A percentile compares a stretch with the other conserved stretches of the same genome.
Conservation (phyloP, 1,284 basidiomycete genomes). For the Hortiboletus rubellus region DNA sequence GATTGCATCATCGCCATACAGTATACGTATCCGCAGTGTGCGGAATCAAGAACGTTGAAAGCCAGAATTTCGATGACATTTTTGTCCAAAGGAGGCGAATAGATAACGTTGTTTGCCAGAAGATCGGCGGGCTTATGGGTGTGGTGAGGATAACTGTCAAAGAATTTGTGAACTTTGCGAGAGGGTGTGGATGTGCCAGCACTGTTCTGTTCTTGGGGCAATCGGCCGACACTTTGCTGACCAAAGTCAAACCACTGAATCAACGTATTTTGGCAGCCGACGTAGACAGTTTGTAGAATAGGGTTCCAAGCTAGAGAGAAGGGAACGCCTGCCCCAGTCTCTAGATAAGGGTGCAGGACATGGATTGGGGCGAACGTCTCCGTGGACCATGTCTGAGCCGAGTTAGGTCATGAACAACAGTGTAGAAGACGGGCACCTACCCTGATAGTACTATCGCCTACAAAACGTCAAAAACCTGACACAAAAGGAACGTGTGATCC, state of each 20-base stretch:
- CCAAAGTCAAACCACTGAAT: conserved; percentile 81
- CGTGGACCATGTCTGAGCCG: conserved; percentile 80
- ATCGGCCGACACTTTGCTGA: conserved; percentile 13
- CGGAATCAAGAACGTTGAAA: conserved; percentile 76
- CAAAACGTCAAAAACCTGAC: conserved; percentile 6
- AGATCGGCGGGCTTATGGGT: conserved; percentile 64
- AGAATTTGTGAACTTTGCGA: conserved; percentile 74
- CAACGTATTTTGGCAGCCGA: conserved; percentile 90
- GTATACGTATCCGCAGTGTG: conserved; percentile 95
- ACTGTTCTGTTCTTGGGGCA: conserved; percentile 23
- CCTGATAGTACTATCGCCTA: conserved; percentile 84
- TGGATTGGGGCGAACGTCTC: conserved; percentile 70
- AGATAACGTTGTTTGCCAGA: conserved; percentile 52
- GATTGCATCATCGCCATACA: conserved; percentile 74
- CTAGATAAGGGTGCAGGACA: conserved; percentile 80
- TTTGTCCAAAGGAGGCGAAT: conserved; percentile 26
- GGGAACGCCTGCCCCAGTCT: conserved; percentile 86
- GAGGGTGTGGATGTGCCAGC: conserved; percentile 52
- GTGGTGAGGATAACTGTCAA: conserved; percentile 75
- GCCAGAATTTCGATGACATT: conserved; percentile 57
- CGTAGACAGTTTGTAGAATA: conserved; percentile 70
- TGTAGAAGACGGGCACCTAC: conserved; percentile 42
- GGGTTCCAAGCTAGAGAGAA: conserved; percentile 86
- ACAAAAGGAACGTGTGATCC: conserved; percentile 19
- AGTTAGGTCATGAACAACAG: conserved; percentile 2